These are phyloP conservation scores for Alternaria brassicae DNA, from an alignment of 2,329 filamentous ascomycete species.

Conservation along the genomic window DNA sequence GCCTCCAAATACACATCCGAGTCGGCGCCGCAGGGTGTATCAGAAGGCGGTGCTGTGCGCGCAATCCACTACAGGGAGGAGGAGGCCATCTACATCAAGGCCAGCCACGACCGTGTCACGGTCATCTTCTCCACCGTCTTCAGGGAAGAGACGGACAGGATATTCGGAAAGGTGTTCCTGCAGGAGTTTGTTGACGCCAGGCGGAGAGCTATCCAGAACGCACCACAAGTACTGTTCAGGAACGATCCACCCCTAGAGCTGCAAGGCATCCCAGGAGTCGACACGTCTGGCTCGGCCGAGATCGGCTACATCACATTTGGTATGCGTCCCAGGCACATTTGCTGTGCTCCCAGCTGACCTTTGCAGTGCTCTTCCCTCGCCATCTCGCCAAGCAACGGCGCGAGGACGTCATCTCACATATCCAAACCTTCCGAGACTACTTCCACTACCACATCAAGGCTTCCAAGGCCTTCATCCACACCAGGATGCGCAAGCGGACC, in stretches of 20 bases:
- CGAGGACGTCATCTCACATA: slow-evolving; percentile 96
- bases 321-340: slow-evolving; percentile 55
- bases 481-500: slow-evolving; percentile 94
- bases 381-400: slow-evolving; percentile 90
- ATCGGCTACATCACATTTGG: slow-evolving; percentile 98
- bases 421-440: slow-evolving; percentile 99
- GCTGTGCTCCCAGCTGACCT: slow-evolving; percentile 23
- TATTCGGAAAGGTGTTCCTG: slow-evolving; percentile 97
- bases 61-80: slow-evolving; percentile 98
- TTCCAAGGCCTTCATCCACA: slow-evolving; percentile 98
- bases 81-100: slow-evolving; percentile 98
- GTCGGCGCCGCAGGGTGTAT: slow-evolving; percentile 87
- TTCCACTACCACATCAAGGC: slow-evolving; percentile 99
- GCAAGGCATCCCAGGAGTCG: slow-evolving; percentile 83
- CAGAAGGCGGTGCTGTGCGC: slow-evolving; percentile 90
- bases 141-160: slow-evolving; percentile 94
- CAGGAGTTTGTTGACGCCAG: slow-evolving; percentile 95
- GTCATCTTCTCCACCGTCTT: slow-evolving; percentile 99
- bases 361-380: slow-evolving; percentile 86
- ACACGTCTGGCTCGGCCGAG: slow-evolving; percentile 74
- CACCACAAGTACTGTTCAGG: slow-evolving; percentile 94
- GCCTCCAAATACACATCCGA: slow-evolving; percentile 93
- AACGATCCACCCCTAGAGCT: slow-evolving; percentile 94
- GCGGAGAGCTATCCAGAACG: slow-evolving; percentile 94
- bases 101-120: slow-evolving; percentile 94